A percentile compares a stretch with the other conserved stretches of the same genome.
phyloP scores from a whole-genome alignment of 306 rosid genomes.

The Rosa multiflora region DNA sequence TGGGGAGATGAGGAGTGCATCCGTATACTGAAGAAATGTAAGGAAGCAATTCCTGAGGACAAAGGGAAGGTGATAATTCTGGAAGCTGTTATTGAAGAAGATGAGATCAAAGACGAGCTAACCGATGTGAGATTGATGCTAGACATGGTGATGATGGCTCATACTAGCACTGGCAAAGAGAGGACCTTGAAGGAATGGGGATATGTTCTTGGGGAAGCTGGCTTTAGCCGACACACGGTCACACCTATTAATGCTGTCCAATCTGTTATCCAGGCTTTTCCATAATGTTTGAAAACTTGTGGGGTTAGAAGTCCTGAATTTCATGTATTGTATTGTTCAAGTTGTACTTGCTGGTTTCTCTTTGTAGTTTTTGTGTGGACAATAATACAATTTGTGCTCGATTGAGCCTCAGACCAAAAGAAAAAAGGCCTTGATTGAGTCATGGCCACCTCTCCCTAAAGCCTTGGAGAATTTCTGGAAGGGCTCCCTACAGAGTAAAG shows the following conservation, averaged over 20 bases:
- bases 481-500: too few species aligned
- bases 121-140: constrained; percentile 7
- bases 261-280: constrained; percentile 13
- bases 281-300: not conserved
- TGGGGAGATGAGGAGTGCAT: constrained; percentile 68
- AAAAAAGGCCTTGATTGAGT: too few species aligned
- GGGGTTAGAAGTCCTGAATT: not conserved
- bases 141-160: constrained; percentile 17
- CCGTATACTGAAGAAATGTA: constrained; percentile 43
- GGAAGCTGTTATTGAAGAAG: constrained; percentile 41
- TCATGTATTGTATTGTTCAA: not conserved
- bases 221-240: constrained; percentile 15
- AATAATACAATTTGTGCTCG: not conserved
- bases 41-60: constrained; percentile 40
- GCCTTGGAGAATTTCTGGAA: too few species aligned
- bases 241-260: constrained; percentile 4
- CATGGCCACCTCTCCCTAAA: too few species aligned
- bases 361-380: constrained; percentile 20
- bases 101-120: constrained; percentile 2
- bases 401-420: too few species aligned
- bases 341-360: not conserved
- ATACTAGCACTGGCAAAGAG: constrained; percentile 18
- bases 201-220: constrained; percentile 10
- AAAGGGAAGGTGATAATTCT: constrained; percentile 60
- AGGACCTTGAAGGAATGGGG: constrained; percentile 16